These are phyloP conservation scores for Corrigiola litoralis DNA, from an alignment of 179 eudicot genomes.

Conservation along the genomic window DNA sequence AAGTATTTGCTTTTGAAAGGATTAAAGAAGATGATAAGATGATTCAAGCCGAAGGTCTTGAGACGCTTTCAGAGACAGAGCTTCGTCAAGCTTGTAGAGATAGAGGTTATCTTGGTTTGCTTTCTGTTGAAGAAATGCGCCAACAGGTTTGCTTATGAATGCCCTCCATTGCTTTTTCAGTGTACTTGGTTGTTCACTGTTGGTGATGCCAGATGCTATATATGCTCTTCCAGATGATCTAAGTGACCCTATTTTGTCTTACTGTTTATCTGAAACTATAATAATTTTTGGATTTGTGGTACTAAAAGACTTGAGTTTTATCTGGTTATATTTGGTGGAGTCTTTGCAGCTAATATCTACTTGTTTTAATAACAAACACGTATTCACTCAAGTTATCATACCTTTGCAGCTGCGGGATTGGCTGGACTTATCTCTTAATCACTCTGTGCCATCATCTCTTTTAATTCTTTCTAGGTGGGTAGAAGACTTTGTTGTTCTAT, in stretches of 20 bases:
- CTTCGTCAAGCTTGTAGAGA: constrained; percentile 87
- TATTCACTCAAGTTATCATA: constrained; percentile 1
- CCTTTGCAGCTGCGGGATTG: constrained; percentile 65
- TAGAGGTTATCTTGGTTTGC: constrained; percentile 70
- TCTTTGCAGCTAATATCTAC: background rate
- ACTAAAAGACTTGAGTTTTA: background rate
- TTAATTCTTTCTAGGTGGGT: constrained; percentile 73
- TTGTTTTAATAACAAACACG: constrained; percentile 1
- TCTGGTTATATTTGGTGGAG: background rate
- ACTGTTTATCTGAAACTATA: no score
- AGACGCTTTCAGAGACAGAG: constrained; percentile 80
- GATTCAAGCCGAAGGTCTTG: constrained; percentile 80
- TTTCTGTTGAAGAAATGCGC: constrained; percentile 84
- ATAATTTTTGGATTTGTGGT: background rate
- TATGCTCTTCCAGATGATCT: background rate
- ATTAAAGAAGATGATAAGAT: constrained; percentile 76
- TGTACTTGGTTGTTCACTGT: background rate
- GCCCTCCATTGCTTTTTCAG: background rate
- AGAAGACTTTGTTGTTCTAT: background rate
- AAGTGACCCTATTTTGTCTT: no score
- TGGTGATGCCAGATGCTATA: no score
- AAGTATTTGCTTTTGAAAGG: constrained; percentile 27
- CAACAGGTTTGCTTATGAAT: constrained; percentile 47
- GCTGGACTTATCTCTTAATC: constrained; percentile 76
- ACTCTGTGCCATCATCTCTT: constrained; percentile 80